Conservation (phyloP, 116 monocot genomes). For the Dioscorea cayenensis region DNA sequence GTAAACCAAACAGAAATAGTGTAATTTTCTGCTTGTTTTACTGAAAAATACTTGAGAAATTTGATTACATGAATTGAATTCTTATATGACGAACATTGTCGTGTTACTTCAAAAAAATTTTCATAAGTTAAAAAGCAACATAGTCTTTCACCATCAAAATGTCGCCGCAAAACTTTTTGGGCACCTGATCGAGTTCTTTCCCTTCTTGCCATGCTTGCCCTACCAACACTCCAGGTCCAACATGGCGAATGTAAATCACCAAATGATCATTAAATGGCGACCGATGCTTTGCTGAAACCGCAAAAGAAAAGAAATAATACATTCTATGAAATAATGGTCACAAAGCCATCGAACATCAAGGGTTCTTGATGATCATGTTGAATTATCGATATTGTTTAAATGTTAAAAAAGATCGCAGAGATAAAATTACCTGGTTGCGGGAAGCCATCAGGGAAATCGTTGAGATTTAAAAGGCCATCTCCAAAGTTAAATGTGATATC, state of each 20-base stretch:
- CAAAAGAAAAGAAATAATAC: background rate
- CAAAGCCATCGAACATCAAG: too few relatives aligned
- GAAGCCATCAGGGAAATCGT: slow-evolving; percentile 51
- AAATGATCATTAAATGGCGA: slow-evolving; percentile 62
- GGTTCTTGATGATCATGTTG: too few relatives aligned
- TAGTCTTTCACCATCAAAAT: slow-evolving; percentile 73
- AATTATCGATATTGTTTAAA: too few relatives aligned
- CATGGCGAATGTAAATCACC: slow-evolving; percentile 71
- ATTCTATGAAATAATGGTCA: too few relatives aligned
- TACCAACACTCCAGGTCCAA: slow-evolving; percentile 58
- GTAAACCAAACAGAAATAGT: too few relatives aligned
- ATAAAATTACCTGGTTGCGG: slow-evolving; percentile 41
- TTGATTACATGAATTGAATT: too few relatives aligned
- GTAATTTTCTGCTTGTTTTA: too few relatives aligned
- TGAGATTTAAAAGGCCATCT: slow-evolving; percentile 47
- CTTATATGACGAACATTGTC: too few relatives aligned
- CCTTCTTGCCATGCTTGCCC: slow-evolving; percentile 92
- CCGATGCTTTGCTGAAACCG: slow-evolving; percentile 39
- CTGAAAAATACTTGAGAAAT: too few relatives aligned
- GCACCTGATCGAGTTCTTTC: slow-evolving; percentile 59
- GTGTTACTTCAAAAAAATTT: background rate
- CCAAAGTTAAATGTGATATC: slow-evolving; percentile 78
- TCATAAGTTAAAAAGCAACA: background rate
- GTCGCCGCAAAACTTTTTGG: slow-evolving; percentile 73
- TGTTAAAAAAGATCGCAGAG: too few relatives aligned